These are phyloP conservation scores for Aspergillus amoenus DNA, from an alignment of 2,329 filamentous ascomycete species.

Conservation along the genomic window DNA sequence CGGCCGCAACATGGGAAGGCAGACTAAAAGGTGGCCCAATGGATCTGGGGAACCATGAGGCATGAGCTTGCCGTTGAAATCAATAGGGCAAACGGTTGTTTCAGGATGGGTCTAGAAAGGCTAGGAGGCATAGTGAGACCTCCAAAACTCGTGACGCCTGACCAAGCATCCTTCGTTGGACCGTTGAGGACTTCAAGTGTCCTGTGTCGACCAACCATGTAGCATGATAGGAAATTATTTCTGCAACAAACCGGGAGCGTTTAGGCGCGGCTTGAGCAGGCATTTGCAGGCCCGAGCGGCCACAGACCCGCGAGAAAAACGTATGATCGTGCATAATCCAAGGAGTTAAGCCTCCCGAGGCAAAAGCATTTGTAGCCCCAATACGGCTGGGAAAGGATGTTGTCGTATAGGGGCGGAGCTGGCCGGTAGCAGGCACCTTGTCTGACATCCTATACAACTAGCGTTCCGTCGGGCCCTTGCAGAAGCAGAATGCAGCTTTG, in stretches of 20 bases:
- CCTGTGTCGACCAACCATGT: not conserved
- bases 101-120: not conserved
- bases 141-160: not conserved
- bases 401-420: conserved; percentile 3
- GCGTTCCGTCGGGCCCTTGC: conserved; percentile 24
- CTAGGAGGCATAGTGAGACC: not conserved
- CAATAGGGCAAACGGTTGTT: not conserved
- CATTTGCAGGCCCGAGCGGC: conserved; percentile 3
- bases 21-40: not conserved
- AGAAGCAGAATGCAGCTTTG: conserved; percentile 14
- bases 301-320: not conserved
- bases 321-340: conserved; percentile 7
- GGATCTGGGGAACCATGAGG: not conserved
- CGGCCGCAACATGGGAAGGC: not conserved
- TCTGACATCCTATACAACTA: conserved; percentile 16
- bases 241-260: conserved; percentile 5
- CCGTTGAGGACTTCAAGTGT: not conserved
- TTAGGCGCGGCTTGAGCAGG: not conserved
- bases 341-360: not conserved
- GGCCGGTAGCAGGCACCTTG: conserved; percentile 14
- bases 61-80: not conserved
- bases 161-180: not conserved
- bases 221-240: not conserved
- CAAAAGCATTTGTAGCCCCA: not conserved
- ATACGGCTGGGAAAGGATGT: not conserved